Evolutionary conservation across 768 basidiomycete genomes (phyloP).

Genomic region (Tremella yokohamensis): DNA sequence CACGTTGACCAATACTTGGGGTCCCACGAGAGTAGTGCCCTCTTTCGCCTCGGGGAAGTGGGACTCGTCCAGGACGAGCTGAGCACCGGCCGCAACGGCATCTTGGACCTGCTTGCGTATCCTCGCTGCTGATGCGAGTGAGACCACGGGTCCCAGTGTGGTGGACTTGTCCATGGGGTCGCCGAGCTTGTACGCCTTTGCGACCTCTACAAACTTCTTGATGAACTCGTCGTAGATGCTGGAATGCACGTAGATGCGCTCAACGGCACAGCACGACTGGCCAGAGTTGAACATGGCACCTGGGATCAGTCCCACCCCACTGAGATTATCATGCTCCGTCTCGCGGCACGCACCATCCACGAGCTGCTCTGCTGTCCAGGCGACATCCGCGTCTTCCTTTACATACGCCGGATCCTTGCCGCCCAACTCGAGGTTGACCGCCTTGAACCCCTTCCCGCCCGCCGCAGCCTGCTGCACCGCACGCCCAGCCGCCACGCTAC

Average conservation of each 20-base stretch:
- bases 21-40: slow-evolving; percentile 80
- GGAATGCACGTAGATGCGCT: slow-evolving; percentile 95
- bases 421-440: slow-evolving; percentile 86
- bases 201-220: slow-evolving; percentile 64
- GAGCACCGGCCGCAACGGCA: slow-evolving; percentile 80
- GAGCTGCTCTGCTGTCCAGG: slow-evolving; percentile 76
- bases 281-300: slow-evolving; percentile 96
- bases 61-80: slow-evolving; percentile 65
- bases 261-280: slow-evolving; percentile 87
- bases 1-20: slow-evolving; percentile 85
- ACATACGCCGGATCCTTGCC: slow-evolving; percentile 99
- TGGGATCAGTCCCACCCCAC: slow-evolving; percentile 37
- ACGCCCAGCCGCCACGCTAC: slow-evolving; percentile 73
- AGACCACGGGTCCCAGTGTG: slow-evolving; percentile 89
- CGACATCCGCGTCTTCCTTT: slow-evolving; percentile 74
- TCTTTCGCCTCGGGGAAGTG: slow-evolving; percentile 63
- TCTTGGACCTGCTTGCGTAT: slow-evolving; percentile 83
- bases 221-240: slow-evolving; percentile 76
- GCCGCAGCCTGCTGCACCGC: slow-evolving; percentile 70
- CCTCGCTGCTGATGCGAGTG: slow-evolving; percentile 73
- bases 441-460: slow-evolving; percentile 69
- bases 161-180: slow-evolving; percentile 73
- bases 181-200: slow-evolving; percentile 80
- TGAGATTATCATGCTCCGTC: no score
- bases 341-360: slow-evolving; percentile 66